Evolutionary conservation across 257 asterid genomes (phyloP), one percentile per base, ranked within the genome.

Genomic region (Solanum medicagineum): DNA sequence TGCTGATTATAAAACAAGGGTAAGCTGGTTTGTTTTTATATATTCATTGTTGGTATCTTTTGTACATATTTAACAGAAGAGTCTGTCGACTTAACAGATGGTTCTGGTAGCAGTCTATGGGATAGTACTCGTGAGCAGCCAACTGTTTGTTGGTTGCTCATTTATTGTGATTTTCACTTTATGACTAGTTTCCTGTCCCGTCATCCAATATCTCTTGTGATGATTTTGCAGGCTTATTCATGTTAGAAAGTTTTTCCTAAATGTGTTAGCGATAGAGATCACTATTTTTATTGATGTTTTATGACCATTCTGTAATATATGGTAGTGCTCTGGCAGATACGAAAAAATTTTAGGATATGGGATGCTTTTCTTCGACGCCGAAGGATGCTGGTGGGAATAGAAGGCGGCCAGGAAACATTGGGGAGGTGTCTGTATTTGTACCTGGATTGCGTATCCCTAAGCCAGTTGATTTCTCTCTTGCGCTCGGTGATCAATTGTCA

Each of bases 401-500:
- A 90, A 94, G 97, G 89, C 86, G 94, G 88, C 99, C 98, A 26
- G 86, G 94, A 65, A 97, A 95, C 85, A 95, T 97, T 40, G 99
- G 99, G 54, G 99, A 95, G 83, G 94, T 97, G 20, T 84, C 94
- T 79, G 98, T 97, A 10, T 97, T 93, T 84, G 96, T 97, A 81
- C 99, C 99, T 0, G 98, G 98, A 32, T 90, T 95, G 81, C 90
- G 99, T 81, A 93, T 94, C 80, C 99, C 99, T 32, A 95, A 95
- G 91, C 93, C 98, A 0, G 93, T 89, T 8, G 94, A 93, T 93
- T 93, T 97, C 89, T 89, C 93, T n/a, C 92, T 87, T 80, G 87
- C 94, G 14, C 87, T 94, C 15, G 94, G 94, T 44, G 93, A 90
- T 83, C 88, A 85, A 74, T 87, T 95, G 59, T 88, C 91, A 24